Evolutionary conservation across 2,329 filamentous ascomycete species (phyloP).

Genomic region (Corynespora cassiicola): DNA sequence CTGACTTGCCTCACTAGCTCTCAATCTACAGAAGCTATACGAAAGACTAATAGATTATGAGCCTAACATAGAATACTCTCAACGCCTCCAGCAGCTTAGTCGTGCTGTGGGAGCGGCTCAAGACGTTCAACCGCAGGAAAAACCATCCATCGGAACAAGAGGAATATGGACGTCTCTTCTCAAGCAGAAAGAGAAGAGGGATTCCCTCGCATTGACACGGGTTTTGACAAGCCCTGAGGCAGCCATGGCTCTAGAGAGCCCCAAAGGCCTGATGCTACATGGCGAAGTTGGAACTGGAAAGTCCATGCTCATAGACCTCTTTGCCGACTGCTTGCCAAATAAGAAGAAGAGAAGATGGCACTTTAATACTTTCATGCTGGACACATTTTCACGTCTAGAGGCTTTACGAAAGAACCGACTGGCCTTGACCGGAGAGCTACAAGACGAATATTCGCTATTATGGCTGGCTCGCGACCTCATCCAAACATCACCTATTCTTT

Average conservation of each 20-base stretch:
- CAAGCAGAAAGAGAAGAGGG: constrained; percentile 59
- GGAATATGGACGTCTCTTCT: constrained; percentile 64
- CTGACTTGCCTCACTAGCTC: constrained; percentile 55
- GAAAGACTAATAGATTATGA: constrained; percentile 78
- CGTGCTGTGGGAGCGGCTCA: constrained; percentile 44
- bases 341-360: constrained; percentile 78
- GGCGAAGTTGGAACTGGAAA: constrained; percentile 86
- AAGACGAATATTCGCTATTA: constrained; percentile 71
- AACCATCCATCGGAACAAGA: constrained; percentile 31
- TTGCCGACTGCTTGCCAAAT: constrained; percentile 79
- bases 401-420: constrained; percentile 58
- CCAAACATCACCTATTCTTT: constrained; percentile 76
- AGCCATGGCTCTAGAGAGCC: constrained; percentile 74
- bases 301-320: constrained; percentile 81
- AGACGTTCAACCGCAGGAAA: constrained; percentile 19
- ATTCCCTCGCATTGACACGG: constrained; percentile 68
- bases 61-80: constrained; percentile 72
- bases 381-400: constrained; percentile 76
- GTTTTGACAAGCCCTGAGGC: constrained; percentile 75
- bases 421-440: constrained; percentile 12
- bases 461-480: constrained; percentile 79
- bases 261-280: constrained; percentile 76
- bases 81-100: constrained; percentile 68
- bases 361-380: constrained; percentile 87
- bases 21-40: constrained; percentile 81